Evolutionary conservation across 2,329 filamentous ascomycete genomes (phyloP), one percentile per base, ranked within the genome.

Genomic region (Fusarium pseudocircinatum): DNA sequence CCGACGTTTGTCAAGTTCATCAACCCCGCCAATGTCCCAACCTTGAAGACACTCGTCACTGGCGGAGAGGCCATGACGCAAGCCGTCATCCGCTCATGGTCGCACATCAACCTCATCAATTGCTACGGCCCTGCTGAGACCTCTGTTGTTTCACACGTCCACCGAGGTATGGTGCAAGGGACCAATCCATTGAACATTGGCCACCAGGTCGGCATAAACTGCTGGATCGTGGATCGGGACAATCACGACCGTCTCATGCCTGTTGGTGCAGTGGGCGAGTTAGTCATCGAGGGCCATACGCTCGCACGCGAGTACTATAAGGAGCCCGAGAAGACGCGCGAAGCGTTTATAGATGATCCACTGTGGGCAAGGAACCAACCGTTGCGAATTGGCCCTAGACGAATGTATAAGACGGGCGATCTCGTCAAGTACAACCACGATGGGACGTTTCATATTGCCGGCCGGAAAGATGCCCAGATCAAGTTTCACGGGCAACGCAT

Each of bases 241-340:
- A 73, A 81, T 28, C 69, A 74, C 37, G 22, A 80, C 28, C 63
- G 71, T 4, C 75, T 82, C 1, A 71, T 77, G 49, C 79, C 81
- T 0, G 42, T 82, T 3, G 81, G 81, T 1, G 73, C 72, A 0
- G 58, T 79, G 1, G 81, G 81, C 0, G 83, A 84, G 70, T 62
- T 84, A 5, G 63, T 82, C 7, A 76, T 86, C 14, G 83, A 83
- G 50, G 62, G 75, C 18, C 56, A 69, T 49, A 83, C 83, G 1
- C 83, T 90, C 15, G 86, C 85, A 22, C 79, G 84, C 22, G 86
- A 86, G 43, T 90, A 89, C 66, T 78, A 87, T 30, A 85, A 87
- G 56, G 78, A 81, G 9, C 59, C 77, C 6, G 64, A 77, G 12
- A 75, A 70, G 56, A 82, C 85, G 80, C 50, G 77, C 60, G n/a